Evolutionary conservation across 2,329 filamentous ascomycete genomes (phyloP).

Genomic region (Pseudocercospora cruenta): DNA sequence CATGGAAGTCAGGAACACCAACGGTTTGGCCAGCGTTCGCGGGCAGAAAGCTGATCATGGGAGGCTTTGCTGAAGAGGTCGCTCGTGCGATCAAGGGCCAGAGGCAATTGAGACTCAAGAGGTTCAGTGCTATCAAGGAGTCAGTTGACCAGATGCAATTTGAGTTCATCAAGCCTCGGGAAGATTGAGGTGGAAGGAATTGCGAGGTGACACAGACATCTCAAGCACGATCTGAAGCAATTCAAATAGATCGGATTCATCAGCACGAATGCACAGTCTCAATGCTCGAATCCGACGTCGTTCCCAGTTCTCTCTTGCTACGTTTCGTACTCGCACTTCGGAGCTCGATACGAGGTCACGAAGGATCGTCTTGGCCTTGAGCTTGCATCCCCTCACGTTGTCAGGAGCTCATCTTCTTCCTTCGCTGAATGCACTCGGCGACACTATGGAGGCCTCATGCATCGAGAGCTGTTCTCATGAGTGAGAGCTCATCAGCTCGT

Average conservation of each 20-base stretch:
- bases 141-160: neutral
- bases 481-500: neutral
- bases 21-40: slow-evolving; percentile 18
- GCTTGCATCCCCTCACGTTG: neutral
- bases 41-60: slow-evolving; percentile 6
- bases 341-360: neutral
- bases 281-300: neutral
- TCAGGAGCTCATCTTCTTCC: neutral
- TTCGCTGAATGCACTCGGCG: neutral
- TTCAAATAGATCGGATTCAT: neutral
- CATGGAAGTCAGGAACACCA: slow-evolving; percentile 6
- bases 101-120: slow-evolving; percentile 6
- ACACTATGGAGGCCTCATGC: neutral
- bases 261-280: neutral
- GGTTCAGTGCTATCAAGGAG: neutral
- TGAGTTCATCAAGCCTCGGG: neutral
- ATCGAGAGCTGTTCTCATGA: too few species aligned
- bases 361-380: neutral
- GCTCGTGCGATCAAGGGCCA: slow-evolving; percentile 17
- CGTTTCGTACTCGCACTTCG: neutral
- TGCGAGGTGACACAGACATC: neutral
- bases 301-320: too few species aligned
- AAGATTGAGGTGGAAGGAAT: neutral
- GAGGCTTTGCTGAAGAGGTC: slow-evolving; percentile 20
- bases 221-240: neutral